Conservation (phyloP, 2,329 filamentous ascomycete species). For the Epichloe uncinata region DNA sequence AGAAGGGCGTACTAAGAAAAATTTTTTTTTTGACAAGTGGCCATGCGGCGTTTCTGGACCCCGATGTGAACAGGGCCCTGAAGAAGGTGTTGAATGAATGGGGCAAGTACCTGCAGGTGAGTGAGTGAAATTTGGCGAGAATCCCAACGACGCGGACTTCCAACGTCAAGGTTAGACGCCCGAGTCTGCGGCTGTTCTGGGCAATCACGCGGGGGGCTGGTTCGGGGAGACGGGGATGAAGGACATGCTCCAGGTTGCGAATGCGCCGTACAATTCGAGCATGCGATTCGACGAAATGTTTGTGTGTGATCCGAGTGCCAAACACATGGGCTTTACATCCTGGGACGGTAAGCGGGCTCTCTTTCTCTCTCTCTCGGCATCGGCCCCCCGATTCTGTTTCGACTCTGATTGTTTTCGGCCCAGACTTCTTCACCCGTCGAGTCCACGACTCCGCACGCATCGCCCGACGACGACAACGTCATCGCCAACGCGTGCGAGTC, state of each 20-base stretch:
- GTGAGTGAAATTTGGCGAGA: background rate
- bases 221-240: conserved; percentile 35
- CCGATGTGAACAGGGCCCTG: conserved; percentile 38
- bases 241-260: conserved; percentile 39
- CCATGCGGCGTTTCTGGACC: conserved; percentile 40
- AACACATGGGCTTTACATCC: conserved; percentile 47
- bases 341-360: conserved; percentile 42
- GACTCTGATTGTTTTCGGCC: background rate
- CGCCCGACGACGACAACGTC: conserved; percentile 36
- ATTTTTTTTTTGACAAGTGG: conserved; percentile 19
- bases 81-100: conserved; percentile 44
- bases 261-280: conserved; percentile 26
- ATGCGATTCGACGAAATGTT: conserved; percentile 47
- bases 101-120: conserved; percentile 38
- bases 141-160: too few relatives aligned
- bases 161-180: conserved; percentile 23
- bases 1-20: background rate
- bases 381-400: too few relatives aligned
- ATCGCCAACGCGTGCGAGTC: conserved; percentile 56
- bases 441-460: conserved; percentile 37
- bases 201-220: conserved; percentile 36
- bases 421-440: conserved; percentile 50
- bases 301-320: conserved; percentile 39
- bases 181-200: conserved; percentile 38
- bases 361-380: too few relatives aligned